Conservation (phyloP, 345 rosid genomes). For the Microcos paniculata region DNA sequence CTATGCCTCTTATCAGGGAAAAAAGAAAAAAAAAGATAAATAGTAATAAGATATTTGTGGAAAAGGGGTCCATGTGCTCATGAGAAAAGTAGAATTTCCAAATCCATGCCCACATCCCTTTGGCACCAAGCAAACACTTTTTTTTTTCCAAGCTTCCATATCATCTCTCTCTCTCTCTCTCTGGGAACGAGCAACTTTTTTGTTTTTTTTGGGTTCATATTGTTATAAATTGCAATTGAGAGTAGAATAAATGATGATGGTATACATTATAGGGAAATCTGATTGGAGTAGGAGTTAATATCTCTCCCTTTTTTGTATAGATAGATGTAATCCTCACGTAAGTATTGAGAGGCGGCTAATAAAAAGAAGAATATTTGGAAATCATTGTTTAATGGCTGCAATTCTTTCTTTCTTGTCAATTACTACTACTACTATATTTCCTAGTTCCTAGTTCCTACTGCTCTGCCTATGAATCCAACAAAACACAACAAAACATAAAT, state of each 20-base stretch:
- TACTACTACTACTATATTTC: too few species aligned
- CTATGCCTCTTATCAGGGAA: background rate
- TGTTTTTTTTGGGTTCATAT: background rate
- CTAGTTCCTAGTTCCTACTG: background rate
- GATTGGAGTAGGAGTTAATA: background rate
- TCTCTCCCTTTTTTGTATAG: background rate
- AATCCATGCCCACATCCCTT: slow-evolving; percentile 22
- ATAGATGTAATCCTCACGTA: background rate
- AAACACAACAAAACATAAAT: slow-evolving; percentile 21
- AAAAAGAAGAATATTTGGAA: background rate
- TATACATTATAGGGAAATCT: background rate
- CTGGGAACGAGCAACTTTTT: background rate
- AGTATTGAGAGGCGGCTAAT: background rate
- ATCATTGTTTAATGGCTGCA: background rate
- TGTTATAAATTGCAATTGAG: background rate
- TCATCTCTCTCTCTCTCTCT: background rate
- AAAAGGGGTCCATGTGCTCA: slow-evolving; percentile 15
- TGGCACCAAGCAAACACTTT: slow-evolving; percentile 23
- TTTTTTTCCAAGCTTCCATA: background rate
- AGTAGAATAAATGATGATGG: background rate
- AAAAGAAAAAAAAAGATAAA: background rate
- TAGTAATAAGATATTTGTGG: background rate
- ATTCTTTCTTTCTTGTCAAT: too few species aligned
- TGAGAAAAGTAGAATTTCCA: slow-evolving; percentile 1
- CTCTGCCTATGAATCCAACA: slow-evolving; percentile 1